Base-by-base conservation (phyloP, 768 basidiomycete genomes). In the Trametes cinnabarina region DNA sequence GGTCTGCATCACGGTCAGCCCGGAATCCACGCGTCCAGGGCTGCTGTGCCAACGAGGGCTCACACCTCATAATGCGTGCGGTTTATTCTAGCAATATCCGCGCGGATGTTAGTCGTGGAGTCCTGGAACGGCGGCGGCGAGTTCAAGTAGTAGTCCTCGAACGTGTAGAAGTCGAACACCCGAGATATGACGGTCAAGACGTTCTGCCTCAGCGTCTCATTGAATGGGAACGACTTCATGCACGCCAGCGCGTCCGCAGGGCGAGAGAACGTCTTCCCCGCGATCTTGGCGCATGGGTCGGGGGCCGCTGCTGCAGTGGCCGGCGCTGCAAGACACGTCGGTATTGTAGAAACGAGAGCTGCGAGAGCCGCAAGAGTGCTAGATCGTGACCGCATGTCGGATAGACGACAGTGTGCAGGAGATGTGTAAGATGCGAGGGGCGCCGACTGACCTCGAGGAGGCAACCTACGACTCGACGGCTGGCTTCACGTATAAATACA, bases 181-280 rank as follows among this genome's bases (percentile, higher is more conserved):
- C 68, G 51, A 2, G 69, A 68, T 58, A 74, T 70, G 32, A 66
- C 67, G 2, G 64, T 64, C 25, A 76, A 40, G n/a, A 75, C 69
- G 53, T 76, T 77, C 57, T 73, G 66, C 40, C 71, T 64, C 15
- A 76, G 57, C 14, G 70, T 73, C 65, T 77, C 76, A 41, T 73
- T 73, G 68, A 76, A 75, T 4, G 75, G 71, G 61, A 76, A 77
- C 20, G 80, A 77, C 68, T 79, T 82, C 65, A 80, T 69, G 65
- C 85, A 86, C 1, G 84, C 81, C 37, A 85, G 72, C 17, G 79
- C 83, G 58, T 83, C 79, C 2, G 78, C 73, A 12, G 85, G 82
- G 11, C 70, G 72, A 8, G 77, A 79, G 58, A 81, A 84, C 0
- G 65, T 52, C 60, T 76, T 66, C 1, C 74, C 74, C 9, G 72